Conservation (phyloP, 1,284 basidiomycete genomes). For the Rhodotorula sp. region DNA sequence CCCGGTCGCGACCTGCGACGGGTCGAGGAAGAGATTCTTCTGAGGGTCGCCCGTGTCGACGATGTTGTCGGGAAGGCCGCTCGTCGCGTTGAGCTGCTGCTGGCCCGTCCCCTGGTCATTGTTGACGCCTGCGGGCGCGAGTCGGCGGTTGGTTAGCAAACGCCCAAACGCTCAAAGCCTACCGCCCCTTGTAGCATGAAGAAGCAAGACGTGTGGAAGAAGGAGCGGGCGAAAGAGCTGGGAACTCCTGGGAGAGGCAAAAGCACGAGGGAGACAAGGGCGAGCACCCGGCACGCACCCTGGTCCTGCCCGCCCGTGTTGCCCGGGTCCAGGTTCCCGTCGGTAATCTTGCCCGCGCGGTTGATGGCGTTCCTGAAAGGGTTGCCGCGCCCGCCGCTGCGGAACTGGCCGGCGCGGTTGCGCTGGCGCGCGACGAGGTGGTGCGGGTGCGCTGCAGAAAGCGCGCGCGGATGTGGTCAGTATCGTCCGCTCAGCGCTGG, state of each 20-base stretch:
- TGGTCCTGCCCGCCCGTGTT: constrained; percentile 2
- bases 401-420: not conserved
- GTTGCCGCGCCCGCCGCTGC: not conserved
- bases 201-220: not conserved
- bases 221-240: no score
- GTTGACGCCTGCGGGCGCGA: not conserved
- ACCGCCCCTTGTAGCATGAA: not conserved
- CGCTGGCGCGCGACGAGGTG: not conserved
- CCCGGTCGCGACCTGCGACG: constrained; percentile 28
- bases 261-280: no score
- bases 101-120: not conserved
- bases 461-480: not conserved
- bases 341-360: not conserved
- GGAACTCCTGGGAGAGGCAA: no score
- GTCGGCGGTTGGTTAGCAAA: not conserved
- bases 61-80: constrained; percentile 13
- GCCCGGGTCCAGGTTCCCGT: constrained; percentile 18
- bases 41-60: constrained; percentile 32
- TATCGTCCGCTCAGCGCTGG: no score
- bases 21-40: constrained; percentile 37
- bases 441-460: not conserved
- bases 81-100: not conserved
- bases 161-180: not conserved
- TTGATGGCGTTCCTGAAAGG: not conserved
- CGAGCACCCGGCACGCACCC: not conserved